These are phyloP conservation scores for Ganoderma lucidum DNA, from an alignment of 1,284 basidiomycete species.

Conservation along the genomic window DNA sequence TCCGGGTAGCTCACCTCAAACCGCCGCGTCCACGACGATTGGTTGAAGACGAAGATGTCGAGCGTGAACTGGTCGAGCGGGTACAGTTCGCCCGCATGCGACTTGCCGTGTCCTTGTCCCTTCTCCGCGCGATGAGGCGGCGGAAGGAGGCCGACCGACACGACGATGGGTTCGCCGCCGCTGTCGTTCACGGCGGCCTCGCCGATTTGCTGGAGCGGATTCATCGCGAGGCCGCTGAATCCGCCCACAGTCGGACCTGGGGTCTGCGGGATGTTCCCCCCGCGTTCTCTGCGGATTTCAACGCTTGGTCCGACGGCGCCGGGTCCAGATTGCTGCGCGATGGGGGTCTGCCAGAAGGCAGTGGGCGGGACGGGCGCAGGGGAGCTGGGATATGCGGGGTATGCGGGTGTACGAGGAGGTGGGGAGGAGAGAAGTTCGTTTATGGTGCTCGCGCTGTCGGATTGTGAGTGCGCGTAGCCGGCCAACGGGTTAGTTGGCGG, in stretches of 20 bases:
- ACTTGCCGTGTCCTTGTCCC: conserved; percentile 30
- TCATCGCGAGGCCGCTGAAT: conserved; percentile 30
- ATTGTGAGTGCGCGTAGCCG: conserved; percentile 26
- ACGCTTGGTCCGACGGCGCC: conserved; percentile 63
- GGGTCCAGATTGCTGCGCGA: conserved; percentile 52
- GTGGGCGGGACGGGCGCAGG: conserved; percentile 54
- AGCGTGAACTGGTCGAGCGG: conserved; percentile 81
- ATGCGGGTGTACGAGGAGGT: conserved; percentile 69
- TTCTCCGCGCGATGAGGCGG: conserved; percentile 35
- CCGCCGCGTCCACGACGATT: conserved; percentile 77
- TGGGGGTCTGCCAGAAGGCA: conserved; percentile 62
- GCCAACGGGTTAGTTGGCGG: conserved; percentile 26
- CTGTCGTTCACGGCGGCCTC: conserved; percentile 6
- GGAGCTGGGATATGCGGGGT: conserved; percentile 67
- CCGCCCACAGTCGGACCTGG: conserved; percentile 59
- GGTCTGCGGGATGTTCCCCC: conserved; percentile 55
- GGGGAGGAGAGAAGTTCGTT: conserved; percentile 25
- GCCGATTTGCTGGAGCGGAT: conserved; percentile 23
- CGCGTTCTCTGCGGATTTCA: conserved; percentile 65
- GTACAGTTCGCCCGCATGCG: conserved; percentile 52
- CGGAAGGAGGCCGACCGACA: conserved; percentile 75
- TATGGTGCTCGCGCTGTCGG: conserved; percentile 36
- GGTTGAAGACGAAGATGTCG: conserved; percentile 91
- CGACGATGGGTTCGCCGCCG: conserved; percentile 65
- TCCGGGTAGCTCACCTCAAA: conserved; percentile 81